Percentiles rank a stretch among this genome's conserved stretches.
Evolutionary conservation across 768 basidiomycete species (phyloP).

Genomic region (Kwoniella dendrophila): DNA sequence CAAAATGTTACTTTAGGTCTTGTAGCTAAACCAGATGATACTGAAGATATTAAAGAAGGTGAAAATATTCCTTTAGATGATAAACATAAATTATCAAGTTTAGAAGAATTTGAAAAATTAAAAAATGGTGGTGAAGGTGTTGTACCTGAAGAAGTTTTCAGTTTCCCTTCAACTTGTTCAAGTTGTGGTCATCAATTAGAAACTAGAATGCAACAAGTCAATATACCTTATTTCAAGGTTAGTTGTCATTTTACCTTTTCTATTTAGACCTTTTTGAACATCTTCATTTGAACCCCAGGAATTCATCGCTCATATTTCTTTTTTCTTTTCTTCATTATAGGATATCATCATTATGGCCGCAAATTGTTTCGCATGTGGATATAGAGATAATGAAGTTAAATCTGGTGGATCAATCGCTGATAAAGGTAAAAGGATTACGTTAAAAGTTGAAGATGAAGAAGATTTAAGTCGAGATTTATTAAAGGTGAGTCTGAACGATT

Average conservation of each 20-base stretch:
- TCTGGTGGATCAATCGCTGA: constrained; percentile 85
- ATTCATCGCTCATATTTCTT: too few species aligned
- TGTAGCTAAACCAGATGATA: constrained; percentile 57
- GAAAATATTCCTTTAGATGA: constrained; percentile 36
- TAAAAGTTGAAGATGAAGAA: constrained; percentile 88
- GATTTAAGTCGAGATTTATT: constrained; percentile 91
- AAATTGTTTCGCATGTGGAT: constrained; percentile 92
- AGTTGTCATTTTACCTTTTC: constrained; percentile 25
- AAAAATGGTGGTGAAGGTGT: constrained; percentile 42
- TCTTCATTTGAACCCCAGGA: too few species aligned
- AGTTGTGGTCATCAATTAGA: constrained; percentile 80
- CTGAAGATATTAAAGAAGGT: constrained; percentile 46
- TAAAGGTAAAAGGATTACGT: constrained; percentile 79
- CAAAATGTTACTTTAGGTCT: constrained; percentile 83
- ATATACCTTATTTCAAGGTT: constrained; percentile 96
- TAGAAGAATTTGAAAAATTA: constrained; percentile 39
- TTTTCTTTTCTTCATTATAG: constrained; percentile 58
- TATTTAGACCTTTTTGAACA: background rate
- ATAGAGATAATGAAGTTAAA: constrained; percentile 97
- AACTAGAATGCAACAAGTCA: constrained; percentile 93
- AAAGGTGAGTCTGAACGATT: constrained; percentile 64
- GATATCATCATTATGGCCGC: constrained; percentile 98
- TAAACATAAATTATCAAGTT: constrained; percentile 43
- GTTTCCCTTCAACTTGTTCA: constrained; percentile 84
- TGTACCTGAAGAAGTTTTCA: constrained; percentile 78